Percentiles rank a stretch among this genome's conserved stretches.
Evolutionary conservation across 306 rosid species (phyloP).

Genomic region (Medicago ruthenica): DNA sequence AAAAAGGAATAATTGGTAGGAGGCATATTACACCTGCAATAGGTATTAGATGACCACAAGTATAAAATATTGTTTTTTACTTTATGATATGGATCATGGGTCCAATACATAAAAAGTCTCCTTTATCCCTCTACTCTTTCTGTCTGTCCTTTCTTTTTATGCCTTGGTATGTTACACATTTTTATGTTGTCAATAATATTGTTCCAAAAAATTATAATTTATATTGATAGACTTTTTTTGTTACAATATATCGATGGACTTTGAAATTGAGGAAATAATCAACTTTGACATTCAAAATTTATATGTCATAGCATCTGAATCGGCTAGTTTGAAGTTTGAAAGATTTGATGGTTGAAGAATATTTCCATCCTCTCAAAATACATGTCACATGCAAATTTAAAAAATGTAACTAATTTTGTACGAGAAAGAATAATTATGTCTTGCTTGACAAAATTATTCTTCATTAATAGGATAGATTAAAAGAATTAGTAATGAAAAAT

Average conservation of each 20-base stretch:
- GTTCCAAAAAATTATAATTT: constrained; percentile 30
- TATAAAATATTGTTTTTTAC: constrained; percentile 47
- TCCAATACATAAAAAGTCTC: constrained; percentile 52
- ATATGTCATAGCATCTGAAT: constrained; percentile 1
- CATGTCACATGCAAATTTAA: no score
- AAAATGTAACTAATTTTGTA: no score
- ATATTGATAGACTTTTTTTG: constrained; percentile 14
- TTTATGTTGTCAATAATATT: constrained; percentile 57
- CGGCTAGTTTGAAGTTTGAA: constrained; percentile 35
- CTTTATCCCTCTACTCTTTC: constrained; percentile 44
- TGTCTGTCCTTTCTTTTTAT: constrained; percentile 40
- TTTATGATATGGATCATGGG: constrained; percentile 50
- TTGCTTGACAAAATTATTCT: no score
- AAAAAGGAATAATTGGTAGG: constrained; percentile 71
- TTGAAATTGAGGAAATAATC: constrained; percentile 32
- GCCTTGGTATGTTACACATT: constrained; percentile 16
- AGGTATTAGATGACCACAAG: constrained; percentile 57
- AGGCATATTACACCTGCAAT: constrained; percentile 67
- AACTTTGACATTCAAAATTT: constrained; percentile 1
- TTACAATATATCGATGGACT: background rate
- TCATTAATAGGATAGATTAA: no score
- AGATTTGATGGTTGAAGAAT: constrained; percentile 23
- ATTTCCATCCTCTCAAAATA: background rate
- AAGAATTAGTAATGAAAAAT: no score
- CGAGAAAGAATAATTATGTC: no score